Evolutionary conservation across 192 early-diverging fungal species (phyloP), one percentile per base, ranked within the genome.

Genomic region (Diversispora eburnea): DNA sequence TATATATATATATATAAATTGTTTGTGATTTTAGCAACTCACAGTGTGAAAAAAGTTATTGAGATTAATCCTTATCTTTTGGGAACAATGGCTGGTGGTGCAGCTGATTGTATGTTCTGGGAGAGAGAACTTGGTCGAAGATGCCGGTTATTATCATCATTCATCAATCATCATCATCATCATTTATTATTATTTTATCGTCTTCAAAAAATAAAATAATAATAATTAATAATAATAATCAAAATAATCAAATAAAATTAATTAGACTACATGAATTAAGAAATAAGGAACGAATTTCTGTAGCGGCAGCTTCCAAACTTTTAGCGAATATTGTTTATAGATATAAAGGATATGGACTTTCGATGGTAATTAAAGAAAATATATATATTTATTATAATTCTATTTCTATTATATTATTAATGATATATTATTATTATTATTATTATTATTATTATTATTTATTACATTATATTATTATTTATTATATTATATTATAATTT

Each of bases 11-110:
- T 56, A 20, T 25, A 65, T 71, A 9, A n/a, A 6, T 55, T 65
- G 39, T 12, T 48, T 66, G 19, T 64, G 41, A 46, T 47, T 49
- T 78, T 52, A 92, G 92, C 93, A 52, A 95, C 96, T 47, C 94
- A 96, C 81, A 90, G 89, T 20, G 95, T 99, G 45, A 98, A 97
- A 76, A 99, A 99, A 82, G 90, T 99, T 15, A 98, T 99, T 80
- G 96, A 99, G 77, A 99, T 99, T 76, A 99, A 98, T 83, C 95
- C 94, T 56, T 98, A 95, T 76, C 84, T 99, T 71, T 84, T 99
- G 48, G 98, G 96, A 47, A 99, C 98, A 13, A 96, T 99, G 94
- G 98, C 98, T 49, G 98, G 98, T 72, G 98, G 98, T 83, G 98
- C 98, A 4, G 98, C 96, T 10, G 98, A 99, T 81, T 99, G 98